A percentile compares a stretch with the other conserved stretches of the same genome.
phyloP scores from a whole-genome alignment of 73 alveolate species.

The Paraurostyla sp. region DNA sequence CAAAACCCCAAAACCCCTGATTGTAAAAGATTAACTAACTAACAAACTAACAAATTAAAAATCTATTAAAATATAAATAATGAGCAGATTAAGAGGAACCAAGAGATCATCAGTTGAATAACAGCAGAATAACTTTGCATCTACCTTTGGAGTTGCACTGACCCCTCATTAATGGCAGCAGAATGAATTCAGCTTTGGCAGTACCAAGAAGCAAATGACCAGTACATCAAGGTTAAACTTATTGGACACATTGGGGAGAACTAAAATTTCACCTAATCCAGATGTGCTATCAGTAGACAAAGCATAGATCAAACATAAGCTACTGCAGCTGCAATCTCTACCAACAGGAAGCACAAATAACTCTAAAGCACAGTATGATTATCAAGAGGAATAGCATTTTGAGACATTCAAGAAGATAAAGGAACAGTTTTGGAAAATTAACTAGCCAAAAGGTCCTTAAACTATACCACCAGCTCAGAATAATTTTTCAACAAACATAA shows the following conservation, averaged over 20 bases:
- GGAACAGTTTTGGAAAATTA: background rate
- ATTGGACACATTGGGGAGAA: background rate
- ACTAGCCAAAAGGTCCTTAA: background rate
- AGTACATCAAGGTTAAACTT: background rate
- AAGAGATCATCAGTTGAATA: no score
- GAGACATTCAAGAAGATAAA: background rate
- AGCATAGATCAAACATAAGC: background rate
- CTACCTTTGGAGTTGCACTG: no score
- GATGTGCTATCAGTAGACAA: background rate
- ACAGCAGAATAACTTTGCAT: no score
- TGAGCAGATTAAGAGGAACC: no score
- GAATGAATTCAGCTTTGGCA: no score
- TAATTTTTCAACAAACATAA: background rate
- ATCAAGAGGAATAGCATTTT: background rate
- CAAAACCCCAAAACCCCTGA: no score
- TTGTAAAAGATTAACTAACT: no score
- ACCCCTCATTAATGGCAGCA: no score
- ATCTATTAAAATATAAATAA: no score
- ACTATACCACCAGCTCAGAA: background rate
- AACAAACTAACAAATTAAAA: no score
- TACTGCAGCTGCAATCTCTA: background rate
- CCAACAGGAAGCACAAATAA: background rate
- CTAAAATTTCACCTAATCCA: background rate
- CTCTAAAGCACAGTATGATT: background rate
- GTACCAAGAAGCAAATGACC: background rate